Conservation (phyloP, 768 basidiomycete species). For the Macrocybe gigantea region DNA sequence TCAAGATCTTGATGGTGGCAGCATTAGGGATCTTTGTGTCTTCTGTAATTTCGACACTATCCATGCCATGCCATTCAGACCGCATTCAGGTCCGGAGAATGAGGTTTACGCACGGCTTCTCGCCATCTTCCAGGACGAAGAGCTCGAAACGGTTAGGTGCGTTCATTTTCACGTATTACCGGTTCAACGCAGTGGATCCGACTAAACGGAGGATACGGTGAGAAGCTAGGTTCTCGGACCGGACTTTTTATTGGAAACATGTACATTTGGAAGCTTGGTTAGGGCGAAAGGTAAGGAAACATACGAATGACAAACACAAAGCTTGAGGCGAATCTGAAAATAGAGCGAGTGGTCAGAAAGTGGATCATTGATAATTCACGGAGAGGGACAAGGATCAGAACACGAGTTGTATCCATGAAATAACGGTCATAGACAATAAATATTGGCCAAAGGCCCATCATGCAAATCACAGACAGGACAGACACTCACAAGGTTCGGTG, state of each 20-base stretch:
- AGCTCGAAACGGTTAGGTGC: constrained; percentile 91
- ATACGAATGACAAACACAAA: background rate
- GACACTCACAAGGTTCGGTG: constrained; percentile 8
- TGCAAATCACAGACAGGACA: constrained; percentile 8
- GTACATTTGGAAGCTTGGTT: background rate
- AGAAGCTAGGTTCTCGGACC: no score
- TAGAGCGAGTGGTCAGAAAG: background rate
- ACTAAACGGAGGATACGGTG: no score
- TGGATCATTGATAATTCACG: background rate
- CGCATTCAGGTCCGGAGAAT: background rate
- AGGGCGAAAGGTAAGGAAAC: background rate
- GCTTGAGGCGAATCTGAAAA: background rate
- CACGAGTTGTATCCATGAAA: constrained; percentile 33
- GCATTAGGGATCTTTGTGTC: constrained; percentile 98
- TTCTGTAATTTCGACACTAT: constrained; percentile 84
- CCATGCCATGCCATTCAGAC: background rate
- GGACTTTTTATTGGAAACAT: background rate
- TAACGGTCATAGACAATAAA: constrained; percentile 71
- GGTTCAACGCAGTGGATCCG: no score
- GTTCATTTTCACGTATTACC: constrained; percentile 55
- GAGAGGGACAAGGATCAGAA: constrained; percentile 7
- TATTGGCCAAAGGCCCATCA: constrained; percentile 49
- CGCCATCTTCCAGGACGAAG: constrained; percentile 88
- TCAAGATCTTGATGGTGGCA: constrained; percentile 88
- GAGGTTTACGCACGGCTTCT: constrained; percentile 72